Conservation (phyloP, 2,329 filamentous ascomycete species). For the Calonectria pteridis region DNA sequence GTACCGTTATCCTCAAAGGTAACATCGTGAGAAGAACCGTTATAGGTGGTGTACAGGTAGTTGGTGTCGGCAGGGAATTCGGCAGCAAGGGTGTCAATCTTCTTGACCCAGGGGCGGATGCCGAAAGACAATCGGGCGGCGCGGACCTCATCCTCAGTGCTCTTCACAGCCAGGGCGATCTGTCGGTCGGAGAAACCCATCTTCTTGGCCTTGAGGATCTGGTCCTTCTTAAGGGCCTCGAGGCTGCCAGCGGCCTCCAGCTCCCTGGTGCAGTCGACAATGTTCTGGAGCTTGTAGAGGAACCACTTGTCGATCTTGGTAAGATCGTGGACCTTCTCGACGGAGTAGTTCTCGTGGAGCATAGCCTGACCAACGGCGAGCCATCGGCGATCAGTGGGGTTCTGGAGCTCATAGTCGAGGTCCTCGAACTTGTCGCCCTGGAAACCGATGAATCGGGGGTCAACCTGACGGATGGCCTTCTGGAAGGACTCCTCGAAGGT, state of each 20-base stretch:
- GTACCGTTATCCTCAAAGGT: constrained; percentile 93
- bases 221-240: constrained; percentile 87
- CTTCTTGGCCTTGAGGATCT: constrained; percentile 94
- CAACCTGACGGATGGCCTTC: constrained; percentile 97
- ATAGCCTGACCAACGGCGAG: constrained; percentile 97
- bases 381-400: constrained; percentile 97
- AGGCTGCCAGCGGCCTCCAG: constrained; percentile 87
- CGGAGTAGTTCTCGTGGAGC: constrained; percentile 95
- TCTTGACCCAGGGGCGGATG: constrained; percentile 97
- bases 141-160: constrained; percentile 90
- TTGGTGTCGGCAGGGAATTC: constrained; percentile 97
- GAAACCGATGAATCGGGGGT: constrained; percentile 91
- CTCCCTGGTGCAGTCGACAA: constrained; percentile 90
- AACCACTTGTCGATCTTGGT: constrained; percentile 99
- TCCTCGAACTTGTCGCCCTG: constrained; percentile 96
- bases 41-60: constrained; percentile 98
- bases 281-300: constrained; percentile 97
- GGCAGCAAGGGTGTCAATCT: constrained; percentile 96
- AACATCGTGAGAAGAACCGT: constrained; percentile 93
- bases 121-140: constrained; percentile 86
- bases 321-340: constrained; percentile 91
- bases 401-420: constrained; percentile 88
- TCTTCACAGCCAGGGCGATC: constrained; percentile 87
- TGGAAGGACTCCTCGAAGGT: constrained; percentile 99
- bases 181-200: constrained; percentile 97